phyloP scores from a whole-genome alignment of 179 eudicot genomes.

The Beta corolliflora region DNA sequence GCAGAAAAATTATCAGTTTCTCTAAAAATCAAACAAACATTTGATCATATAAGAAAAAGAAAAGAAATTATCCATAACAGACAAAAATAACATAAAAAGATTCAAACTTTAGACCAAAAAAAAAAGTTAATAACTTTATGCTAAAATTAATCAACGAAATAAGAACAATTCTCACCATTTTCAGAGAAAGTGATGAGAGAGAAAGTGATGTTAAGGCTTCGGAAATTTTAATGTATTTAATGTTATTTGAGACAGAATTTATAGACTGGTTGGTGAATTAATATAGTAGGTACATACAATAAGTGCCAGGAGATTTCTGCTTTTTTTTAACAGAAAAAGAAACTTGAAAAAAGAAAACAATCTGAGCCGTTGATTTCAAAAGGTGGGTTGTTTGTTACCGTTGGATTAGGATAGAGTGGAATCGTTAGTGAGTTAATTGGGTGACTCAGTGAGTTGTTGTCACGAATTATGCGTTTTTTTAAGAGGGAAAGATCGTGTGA shows the following conservation, averaged over 20 bases:
- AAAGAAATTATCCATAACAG: not conserved
- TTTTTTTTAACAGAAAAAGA: constrained; percentile 4
- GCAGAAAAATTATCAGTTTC: not conserved
- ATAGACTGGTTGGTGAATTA: constrained; percentile 19
- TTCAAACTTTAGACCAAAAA: not conserved
- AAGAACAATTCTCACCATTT: constrained; percentile 25
- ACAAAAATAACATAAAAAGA: constrained; percentile 6
- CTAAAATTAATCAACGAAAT: not conserved
- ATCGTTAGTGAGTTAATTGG: not conserved
- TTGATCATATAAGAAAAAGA: not conserved
- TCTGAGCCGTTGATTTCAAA: not conserved
- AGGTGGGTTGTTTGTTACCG: not conserved
- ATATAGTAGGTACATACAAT: not conserved
- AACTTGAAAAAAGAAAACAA: not conserved
- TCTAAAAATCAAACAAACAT: not conserved
- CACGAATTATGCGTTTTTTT: not conserved
- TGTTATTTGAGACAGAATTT: not conserved
- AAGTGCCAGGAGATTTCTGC: constrained; percentile 23
- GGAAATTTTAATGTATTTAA: not conserved
- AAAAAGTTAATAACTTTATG: not conserved
- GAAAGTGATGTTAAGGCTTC: not conserved
- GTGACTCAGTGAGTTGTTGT: not conserved
- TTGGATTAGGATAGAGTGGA: constrained; percentile 1
- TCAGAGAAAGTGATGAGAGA: not conserved
- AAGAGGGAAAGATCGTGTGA: not conserved